Evolutionary conservation across 2,329 filamentous ascomycete genomes (phyloP).

Genomic region (Dendrostoma leiphaemia): DNA sequence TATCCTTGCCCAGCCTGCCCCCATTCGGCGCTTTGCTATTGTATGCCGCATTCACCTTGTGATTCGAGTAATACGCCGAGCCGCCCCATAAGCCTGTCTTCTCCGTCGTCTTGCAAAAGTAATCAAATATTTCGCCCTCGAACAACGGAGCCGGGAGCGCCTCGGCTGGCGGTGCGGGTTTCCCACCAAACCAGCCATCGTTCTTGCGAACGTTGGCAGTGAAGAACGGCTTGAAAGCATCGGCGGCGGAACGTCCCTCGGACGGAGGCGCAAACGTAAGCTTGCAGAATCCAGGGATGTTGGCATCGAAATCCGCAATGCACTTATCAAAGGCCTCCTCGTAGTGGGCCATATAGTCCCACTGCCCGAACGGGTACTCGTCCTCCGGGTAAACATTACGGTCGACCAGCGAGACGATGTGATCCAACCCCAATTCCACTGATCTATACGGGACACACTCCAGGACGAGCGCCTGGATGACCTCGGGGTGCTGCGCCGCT

Average conservation of each 20-base stretch:
- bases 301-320: conserved; percentile 18
- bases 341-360: conserved; percentile 30
- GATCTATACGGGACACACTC: conserved; percentile 39
- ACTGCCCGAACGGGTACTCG: conserved; percentile 34
- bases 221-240: conserved; percentile 4
- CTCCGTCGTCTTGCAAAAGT: conserved; percentile 30
- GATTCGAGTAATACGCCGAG: conserved; percentile 36
- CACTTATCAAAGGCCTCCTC: conserved; percentile 26
- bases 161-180: too few species aligned
- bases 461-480: conserved; percentile 23
- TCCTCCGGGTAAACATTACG: conserved; percentile 43
- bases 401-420: conserved; percentile 34
- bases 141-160: conserved; percentile 2
- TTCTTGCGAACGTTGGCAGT: conserved; percentile 9
- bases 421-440: conserved; percentile 38
- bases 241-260: neutral
- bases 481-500: conserved; percentile 28
- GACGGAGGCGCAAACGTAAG: conserved; percentile 3
- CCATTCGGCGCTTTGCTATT: conserved; percentile 26
- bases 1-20: conserved; percentile 34
- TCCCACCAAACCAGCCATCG: conserved; percentile 21
- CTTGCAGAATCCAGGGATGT: conserved; percentile 20
- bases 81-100: conserved; percentile 35
- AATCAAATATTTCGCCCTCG: neutral
- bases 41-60: conserved; percentile 39